Evolutionary conservation across 768 basidiomycete genomes (phyloP).

Genomic region (Neoboletus brunneissimus): DNA sequence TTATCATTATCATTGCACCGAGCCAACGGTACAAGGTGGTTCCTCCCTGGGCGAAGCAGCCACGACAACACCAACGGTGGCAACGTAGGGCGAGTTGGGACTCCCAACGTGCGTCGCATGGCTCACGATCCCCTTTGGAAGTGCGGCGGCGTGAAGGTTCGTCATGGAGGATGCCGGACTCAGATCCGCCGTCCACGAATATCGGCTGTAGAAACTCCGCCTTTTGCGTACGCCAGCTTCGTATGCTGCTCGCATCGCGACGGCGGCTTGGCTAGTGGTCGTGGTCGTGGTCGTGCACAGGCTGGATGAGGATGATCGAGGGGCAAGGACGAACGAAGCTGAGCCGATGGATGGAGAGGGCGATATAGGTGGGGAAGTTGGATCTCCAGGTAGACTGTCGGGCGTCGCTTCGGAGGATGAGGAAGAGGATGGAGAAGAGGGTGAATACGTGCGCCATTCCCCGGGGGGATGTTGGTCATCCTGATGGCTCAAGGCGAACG

Average conservation of each 20-base stretch:
- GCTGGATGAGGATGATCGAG: slow-evolving; percentile 32
- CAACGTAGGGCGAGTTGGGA: background rate
- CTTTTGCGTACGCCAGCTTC: slow-evolving; percentile 33
- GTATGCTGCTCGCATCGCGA: slow-evolving; percentile 33
- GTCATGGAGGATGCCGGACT: slow-evolving; percentile 24
- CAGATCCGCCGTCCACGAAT: slow-evolving; percentile 30
- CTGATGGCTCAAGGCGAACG: slow-evolving; percentile 32
- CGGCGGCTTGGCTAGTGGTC: slow-evolving; percentile 22
- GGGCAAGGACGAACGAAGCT: slow-evolving; percentile 23
- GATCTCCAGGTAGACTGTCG: slow-evolving; percentile 21
- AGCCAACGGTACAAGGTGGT: background rate
- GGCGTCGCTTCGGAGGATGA: slow-evolving; percentile 29
- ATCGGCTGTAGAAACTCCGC: slow-evolving; percentile 29
- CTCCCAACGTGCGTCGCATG: slow-evolving; percentile 9
- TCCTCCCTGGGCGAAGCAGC: slow-evolving; percentile 1
- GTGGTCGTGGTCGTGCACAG: slow-evolving; percentile 19
- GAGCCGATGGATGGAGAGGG: slow-evolving; percentile 30
- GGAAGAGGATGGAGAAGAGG: slow-evolving; percentile 31
- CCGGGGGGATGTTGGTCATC: slow-evolving; percentile 22
- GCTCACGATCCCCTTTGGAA: slow-evolving; percentile 20
- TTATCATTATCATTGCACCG: slow-evolving; percentile 16
- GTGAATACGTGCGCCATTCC: slow-evolving; percentile 29
- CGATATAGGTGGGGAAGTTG: slow-evolving; percentile 26
- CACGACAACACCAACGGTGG: slow-evolving; percentile 8
- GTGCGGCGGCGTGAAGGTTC: slow-evolving; percentile 9